Evolutionary conservation across 305 asterid genomes (phyloP), one percentile per base, ranked within the genome.

Genomic region (Fraxinus platypoda): DNA sequence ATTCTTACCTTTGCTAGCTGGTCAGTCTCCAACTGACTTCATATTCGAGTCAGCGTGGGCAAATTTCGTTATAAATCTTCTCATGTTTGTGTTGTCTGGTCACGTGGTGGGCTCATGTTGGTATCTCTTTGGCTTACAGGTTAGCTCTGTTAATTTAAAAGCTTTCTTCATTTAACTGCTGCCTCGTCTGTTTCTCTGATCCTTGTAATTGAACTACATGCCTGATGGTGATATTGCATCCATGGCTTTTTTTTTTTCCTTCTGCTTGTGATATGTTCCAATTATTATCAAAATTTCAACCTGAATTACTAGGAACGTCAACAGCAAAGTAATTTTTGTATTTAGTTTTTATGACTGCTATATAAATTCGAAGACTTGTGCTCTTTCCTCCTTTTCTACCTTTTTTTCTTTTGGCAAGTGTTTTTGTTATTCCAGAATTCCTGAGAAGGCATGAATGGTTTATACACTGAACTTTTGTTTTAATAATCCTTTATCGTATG

Each of bases 101-200:
- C 94, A 91, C 64, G 93, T 89, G 66, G 92, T 91, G 83, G 94
- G 94, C 37, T 88, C 94, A 31, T 81, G 91, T 80, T 91, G 94
- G 94, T 91, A 91, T 83, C 94, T 91, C 81, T 87, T 91, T 64
- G 94, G 94, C 76, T 83, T 91, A 83, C 94, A 91, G 94, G 94
- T 91, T 57, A 72, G 82, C 38, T 21, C 28, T 81, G 28, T 70
- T 49, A 26, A 62, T 54, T 21, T 23, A 35, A 1, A 77, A 30
- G 17, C 2, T 3, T 21, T 33, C 75, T 23, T 33, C 34, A 11
- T 26, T 6, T 33, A 52, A 26, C 35, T 41, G 41, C 38, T 70
- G 33, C 30, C 68, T 68, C 2, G 13, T 9, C 12, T 26, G 7
- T 28, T 68, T 31, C 28, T 9, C 3, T 35, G 37, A 19, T 28